These are phyloP conservation scores for Manihot esculenta DNA, from an alignment of 441 rosid genomes.

Conservation along the genomic window DNA sequence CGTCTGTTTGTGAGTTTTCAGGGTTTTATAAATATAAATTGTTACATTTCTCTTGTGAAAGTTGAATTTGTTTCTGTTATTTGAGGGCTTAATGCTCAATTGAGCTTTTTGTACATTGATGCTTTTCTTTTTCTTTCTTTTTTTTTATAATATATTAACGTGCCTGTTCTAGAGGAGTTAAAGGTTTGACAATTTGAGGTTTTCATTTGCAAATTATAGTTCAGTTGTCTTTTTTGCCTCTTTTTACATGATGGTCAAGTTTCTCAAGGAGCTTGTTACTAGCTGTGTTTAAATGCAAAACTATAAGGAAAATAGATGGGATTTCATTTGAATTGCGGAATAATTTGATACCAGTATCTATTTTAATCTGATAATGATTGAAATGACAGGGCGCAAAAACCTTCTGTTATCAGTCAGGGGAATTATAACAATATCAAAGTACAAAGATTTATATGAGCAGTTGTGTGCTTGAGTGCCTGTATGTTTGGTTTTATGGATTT, in stretches of 20 bases:
- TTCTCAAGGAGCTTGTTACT: background rate
- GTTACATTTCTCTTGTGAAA: background rate
- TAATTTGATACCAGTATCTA: background rate
- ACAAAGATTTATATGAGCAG: background rate
- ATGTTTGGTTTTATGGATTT: background rate
- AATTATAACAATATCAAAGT: background rate
- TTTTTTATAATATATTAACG: background rate
- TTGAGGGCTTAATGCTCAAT: background rate
- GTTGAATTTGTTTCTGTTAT: background rate
- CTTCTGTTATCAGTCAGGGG: background rate
- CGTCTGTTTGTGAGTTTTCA: conserved; percentile 9
- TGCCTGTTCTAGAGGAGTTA: background rate
- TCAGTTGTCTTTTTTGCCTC: too few species aligned
- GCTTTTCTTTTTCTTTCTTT: background rate
- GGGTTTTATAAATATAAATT: conserved; percentile 10
- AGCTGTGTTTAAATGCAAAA: too few species aligned
- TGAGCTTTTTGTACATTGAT: background rate
- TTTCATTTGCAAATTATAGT: background rate
- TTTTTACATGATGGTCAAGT: background rate
- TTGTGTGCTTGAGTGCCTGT: background rate
- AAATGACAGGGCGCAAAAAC: conserved; percentile 6
- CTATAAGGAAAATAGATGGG: background rate
- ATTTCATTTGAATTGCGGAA: background rate
- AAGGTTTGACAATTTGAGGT: background rate
- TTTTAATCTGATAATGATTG: background rate